Conservation (phyloP, 2,329 filamentous ascomycete genomes). For the Bipolaris victoriae region DNA sequence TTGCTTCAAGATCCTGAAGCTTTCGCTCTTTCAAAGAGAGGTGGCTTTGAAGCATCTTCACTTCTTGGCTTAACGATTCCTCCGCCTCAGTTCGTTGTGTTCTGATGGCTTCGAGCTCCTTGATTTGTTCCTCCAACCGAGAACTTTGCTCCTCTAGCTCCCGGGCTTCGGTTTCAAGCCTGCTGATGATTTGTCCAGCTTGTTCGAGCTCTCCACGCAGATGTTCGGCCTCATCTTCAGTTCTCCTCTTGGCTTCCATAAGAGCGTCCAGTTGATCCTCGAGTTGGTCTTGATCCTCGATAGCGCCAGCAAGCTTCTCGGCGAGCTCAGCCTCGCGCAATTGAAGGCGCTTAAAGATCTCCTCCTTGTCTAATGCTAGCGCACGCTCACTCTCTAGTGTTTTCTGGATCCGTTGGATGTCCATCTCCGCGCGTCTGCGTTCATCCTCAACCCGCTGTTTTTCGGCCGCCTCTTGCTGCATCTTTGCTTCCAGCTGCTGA, state of each 20-base stretch:
- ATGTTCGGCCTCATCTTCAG: slow-evolving; percentile 81
- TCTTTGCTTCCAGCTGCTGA: slow-evolving; percentile 80
- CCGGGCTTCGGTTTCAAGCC: slow-evolving; percentile 84
- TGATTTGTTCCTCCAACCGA: slow-evolving; percentile 72
- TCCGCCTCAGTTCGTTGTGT: slow-evolving; percentile 78
- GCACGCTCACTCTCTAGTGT: slow-evolving; percentile 94
- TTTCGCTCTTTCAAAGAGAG: slow-evolving; percentile 88
- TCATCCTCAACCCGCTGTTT: slow-evolving; percentile 88
- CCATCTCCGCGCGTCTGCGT: slow-evolving; percentile 80
- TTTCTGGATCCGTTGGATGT: slow-evolving; percentile 89
- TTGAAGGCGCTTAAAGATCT: slow-evolving; percentile 97
- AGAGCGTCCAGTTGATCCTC: slow-evolving; percentile 93
- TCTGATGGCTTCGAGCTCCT: slow-evolving; percentile 72
- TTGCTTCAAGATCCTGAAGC: slow-evolving; percentile 81
- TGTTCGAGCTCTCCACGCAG: slow-evolving; percentile 86
- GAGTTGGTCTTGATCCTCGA: slow-evolving; percentile 91
- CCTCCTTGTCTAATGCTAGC: slow-evolving; percentile 96
- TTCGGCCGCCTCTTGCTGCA: slow-evolving; percentile 75
- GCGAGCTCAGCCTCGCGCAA: slow-evolving; percentile 87
- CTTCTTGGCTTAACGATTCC: slow-evolving; percentile 76
- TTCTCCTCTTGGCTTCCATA: slow-evolving; percentile 84
- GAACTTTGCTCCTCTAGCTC: slow-evolving; percentile 71
- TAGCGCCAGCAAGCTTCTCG: slow-evolving; percentile 88
- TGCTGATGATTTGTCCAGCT: slow-evolving; percentile 83
- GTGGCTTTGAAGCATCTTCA: slow-evolving; percentile 91